phyloP scores from a whole-genome alignment of 148 eudicot genomes.

The Heliamphora exappendiculata region DNA sequence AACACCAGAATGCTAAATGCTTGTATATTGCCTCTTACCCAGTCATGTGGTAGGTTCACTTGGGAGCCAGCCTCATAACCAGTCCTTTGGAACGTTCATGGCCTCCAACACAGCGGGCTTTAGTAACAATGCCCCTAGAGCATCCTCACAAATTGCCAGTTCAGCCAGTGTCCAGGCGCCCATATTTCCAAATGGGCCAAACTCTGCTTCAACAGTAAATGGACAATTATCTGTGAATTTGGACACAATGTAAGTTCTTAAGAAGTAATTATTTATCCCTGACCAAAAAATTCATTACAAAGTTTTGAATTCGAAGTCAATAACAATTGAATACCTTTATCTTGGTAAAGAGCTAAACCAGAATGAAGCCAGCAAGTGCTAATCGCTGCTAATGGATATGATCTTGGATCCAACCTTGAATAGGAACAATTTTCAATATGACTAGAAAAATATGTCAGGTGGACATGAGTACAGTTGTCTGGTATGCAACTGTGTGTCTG shows the following conservation, averaged over 20 bases:
- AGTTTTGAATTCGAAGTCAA: background rate
- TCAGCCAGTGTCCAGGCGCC: conserved; percentile 32
- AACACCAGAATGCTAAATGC: background rate
- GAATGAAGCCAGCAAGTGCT: background rate
- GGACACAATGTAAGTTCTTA: conserved; percentile 27
- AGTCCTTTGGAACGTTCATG: conserved; percentile 32
- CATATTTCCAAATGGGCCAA: conserved; percentile 19
- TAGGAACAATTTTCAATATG: too few relatives aligned
- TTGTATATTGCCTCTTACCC: conserved; percentile 4
- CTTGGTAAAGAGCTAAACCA: background rate
- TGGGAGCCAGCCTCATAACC: conserved; percentile 39
- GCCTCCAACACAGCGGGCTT: conserved; percentile 29
- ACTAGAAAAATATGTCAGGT: too few relatives aligned
- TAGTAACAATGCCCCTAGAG: conserved; percentile 20
- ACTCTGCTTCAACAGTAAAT: conserved; percentile 17
- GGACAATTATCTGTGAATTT: conserved; percentile 20
- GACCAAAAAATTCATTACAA: background rate
- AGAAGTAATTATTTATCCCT: background rate
- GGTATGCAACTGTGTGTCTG: too few relatives aligned
- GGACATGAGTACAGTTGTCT: too few relatives aligned
- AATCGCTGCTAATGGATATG: too few relatives aligned
- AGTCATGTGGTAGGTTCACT: conserved; percentile 26
- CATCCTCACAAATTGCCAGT: conserved; percentile 33
- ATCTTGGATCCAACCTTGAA: too few relatives aligned
- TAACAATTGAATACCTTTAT: background rate